Base-by-base conservation (phyloP, 2,329 filamentous ascomycete genomes). In the Penicillium sp. region DNA sequence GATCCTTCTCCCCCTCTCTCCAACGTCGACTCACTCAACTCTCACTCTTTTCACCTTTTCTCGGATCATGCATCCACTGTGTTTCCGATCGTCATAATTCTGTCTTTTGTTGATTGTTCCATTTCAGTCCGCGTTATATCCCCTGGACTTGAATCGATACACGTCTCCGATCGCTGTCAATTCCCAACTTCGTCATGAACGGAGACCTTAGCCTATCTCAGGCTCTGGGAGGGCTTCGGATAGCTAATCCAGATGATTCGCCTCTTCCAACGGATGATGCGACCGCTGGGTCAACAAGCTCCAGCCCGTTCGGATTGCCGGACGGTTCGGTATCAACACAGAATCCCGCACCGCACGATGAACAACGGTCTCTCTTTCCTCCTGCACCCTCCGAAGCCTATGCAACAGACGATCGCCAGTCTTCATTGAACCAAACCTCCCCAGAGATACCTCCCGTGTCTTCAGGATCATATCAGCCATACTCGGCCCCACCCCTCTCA, bases 131-230 rank as follows among this genome's bases (percentile, higher is more conserved):
- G 38, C 44, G 38, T 54, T 51, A 32, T 46, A 42, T 45, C 45
- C 40, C 54, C 53, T 43, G 13, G 38, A 49, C 30, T 39, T 35
- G 35, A 36, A 39, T 39, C 36, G 19, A 39, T 19, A 38, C 35
- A 40, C 35, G 29, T 36, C 30, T 27, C 39, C 47, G 47, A 30
- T 50, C 47, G 39, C 47, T 16, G 47, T 19, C n/a, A 50, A 29
- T n/a, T 19, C 4, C 8, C 36, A 35, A 16, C 32, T 62, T 68
- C 81, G 71, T 74, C 61, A 97, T 97, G 91, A 90, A 91, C 78
- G 90, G 90, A 75, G 91, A 96, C 79, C 79, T 96, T 72, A 96
- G 90, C 76, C 85, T 97, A 63, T 94, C 91, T 70, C 89, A 92
- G 78, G 90, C 91, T 69, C 83, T 97, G 69, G 94, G 94, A 69